Base-by-base conservation (phyloP, 1,139 yeast genomes). In the Magnusiomyces suaveolens region DNA sequence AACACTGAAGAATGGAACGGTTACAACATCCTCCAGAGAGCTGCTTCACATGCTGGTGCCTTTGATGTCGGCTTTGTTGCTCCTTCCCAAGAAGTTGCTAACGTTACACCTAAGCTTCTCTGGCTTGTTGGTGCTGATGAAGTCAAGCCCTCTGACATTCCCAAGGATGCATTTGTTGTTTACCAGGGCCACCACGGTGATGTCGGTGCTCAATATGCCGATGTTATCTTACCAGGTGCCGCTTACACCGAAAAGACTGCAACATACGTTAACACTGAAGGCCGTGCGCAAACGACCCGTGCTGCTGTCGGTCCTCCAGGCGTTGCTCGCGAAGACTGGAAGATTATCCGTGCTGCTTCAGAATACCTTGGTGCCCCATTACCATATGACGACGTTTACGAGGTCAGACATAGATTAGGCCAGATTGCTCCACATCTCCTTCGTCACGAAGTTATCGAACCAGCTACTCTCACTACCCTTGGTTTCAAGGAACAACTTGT, bases 161-260 rank as follows among this genome's bases (percentile, higher is more conserved):
- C 95, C 63, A 75, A 77, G 69, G 94, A 87, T 68, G 89, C 96
- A 12, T 87, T 87, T 69, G 96, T 87, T 43, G 83, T 87, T 54
- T 87, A 87, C 73, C 90, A 87, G 73, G 96, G 96, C 55, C 96
- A 87, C 71, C 95, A 87, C 71, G 96, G 96, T 74, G 96, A 87
- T 63, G 70, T 80, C 43, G 96, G 96, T 63, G 96, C 96, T 36
- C 84, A 92, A 21, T 79, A 81, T 64, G 96, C 96, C 50, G 95
- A 87, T 68, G 95, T 87, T 48, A 80, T 87, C 58, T 78, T 87
- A 62, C 96, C 96, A 55, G 92, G 92, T 54, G 78, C 92, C 43
- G 95, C 96, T 48, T 87, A 84, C 78, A 87, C 96, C 47, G 96
- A 87, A 70, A 87, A 87, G 74, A 74, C 84, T 38, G 92, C 86